Evolutionary conservation across 2,329 filamentous ascomycete species (phyloP), one percentile per base, ranked within the genome.

Genomic region (Alternaria rosae): DNA sequence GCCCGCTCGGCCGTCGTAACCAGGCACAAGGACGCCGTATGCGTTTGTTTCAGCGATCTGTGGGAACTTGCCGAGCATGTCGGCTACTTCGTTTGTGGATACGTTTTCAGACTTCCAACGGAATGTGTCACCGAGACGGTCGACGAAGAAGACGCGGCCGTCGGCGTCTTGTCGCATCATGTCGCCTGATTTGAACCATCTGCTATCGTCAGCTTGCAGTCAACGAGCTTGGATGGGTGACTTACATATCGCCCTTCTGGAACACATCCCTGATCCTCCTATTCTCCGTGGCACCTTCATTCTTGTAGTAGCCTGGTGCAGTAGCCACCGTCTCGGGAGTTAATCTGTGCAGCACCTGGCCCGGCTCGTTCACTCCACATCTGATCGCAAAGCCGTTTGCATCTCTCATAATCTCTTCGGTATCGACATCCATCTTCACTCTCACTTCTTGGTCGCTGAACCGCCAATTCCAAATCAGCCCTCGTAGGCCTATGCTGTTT

Each of bases 51-150:
- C 82, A 20, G 78, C 79, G 6, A 83, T 70, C 47, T 81, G 77
- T 1, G 77, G 72, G 54, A 76, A 81, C n/a, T 69, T 68, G 28
- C 81, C 79, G 2, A 83, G 52, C 38, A 80, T 75, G 54, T 83
- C 80, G 44, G 76, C 71, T 10, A 84, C 81, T 68, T 84, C 82
- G 50, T 78, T 80, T 6, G 82, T 83, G 2, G 81, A 82, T 5
- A 84, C 80, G 66, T 84, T 83, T 67, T 84, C 81, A 4, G 79
- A 80, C 61, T 78, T 81, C 78, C 78, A 80, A 52, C 78, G 76
- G 64, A 79, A 80, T 4, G 78, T 80, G 51, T 80, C 78, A 52
- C 78, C 78, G 7, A 80, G 67, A 43, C 78, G 74, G 54, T 80
- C 78, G 35, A 79, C 76, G 59, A 79, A 80, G 68, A 71, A 79